These are phyloP conservation scores for Petrea volubilis DNA, from an alignment of 257 asterid species.

Conservation along the genomic window DNA sequence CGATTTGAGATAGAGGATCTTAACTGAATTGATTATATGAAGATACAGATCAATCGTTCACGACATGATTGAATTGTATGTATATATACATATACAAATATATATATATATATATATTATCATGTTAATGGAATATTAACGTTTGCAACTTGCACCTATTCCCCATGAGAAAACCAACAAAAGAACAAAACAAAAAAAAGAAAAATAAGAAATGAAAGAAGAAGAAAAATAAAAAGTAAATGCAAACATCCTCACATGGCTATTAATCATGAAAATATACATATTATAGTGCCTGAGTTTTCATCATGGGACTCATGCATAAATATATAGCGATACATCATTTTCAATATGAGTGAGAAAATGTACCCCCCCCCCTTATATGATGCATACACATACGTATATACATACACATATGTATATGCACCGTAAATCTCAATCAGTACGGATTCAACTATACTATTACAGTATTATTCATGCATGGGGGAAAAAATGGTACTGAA, in stretches of 20 bases:
- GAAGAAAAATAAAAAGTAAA: not conserved
- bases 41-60: no score
- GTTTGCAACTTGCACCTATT: no score
- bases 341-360: not conserved
- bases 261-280: slow-evolving; percentile 1
- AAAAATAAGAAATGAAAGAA: no score
- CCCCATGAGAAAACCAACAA: no score
- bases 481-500: not conserved
- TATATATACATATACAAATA: no score
- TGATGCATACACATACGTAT: not conserved
- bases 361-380: not conserved
- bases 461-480: slow-evolving; percentile 8
- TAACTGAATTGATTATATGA: no score
- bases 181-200: no score
- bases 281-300: not conserved
- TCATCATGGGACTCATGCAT: not conserved
- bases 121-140: no score
- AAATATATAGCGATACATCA: not conserved
- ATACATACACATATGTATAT: not conserved
- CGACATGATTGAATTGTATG: no score
- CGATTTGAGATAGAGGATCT: no score
- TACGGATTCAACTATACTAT: not conserved
- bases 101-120: no score
- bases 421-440: not conserved
- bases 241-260: not conserved